These are phyloP conservation scores for Metarhizium robertsii DNA, from an alignment of 2,329 filamentous ascomycete species.

Conservation along the genomic window DNA sequence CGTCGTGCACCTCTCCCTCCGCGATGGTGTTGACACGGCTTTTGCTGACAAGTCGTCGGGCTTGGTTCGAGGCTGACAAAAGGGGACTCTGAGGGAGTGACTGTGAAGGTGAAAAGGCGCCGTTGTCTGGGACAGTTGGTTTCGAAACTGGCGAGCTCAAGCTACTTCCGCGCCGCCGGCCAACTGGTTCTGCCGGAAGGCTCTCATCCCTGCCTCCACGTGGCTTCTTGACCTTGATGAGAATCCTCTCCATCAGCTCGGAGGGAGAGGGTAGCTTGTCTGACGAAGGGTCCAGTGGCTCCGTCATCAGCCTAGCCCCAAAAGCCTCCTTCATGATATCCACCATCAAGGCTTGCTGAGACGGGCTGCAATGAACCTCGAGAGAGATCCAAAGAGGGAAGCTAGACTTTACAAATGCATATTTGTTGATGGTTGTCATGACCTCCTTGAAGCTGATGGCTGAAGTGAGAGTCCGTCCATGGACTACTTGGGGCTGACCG, in stretches of 20 bases:
- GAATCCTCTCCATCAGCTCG: constrained; percentile 70
- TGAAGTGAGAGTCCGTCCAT: constrained; percentile 82
- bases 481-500: constrained; percentile 80
- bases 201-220: constrained; percentile 31
- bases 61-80: constrained; percentile 40
- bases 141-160: constrained; percentile 58
- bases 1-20: constrained; percentile 45
- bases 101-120: constrained; percentile 36
- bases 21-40: constrained; percentile 48
- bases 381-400: constrained; percentile 92
- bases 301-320: constrained; percentile 66
- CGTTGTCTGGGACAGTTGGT: constrained; percentile 50
- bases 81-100: constrained; percentile 46
- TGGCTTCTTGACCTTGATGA: constrained; percentile 91
- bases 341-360: constrained; percentile 82
- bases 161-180: constrained; percentile 55
- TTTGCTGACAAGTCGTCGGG: constrained; percentile 38
- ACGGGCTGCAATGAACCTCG: constrained; percentile 81
- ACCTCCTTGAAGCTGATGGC: constrained; percentile 86
- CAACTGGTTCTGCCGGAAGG: constrained; percentile 21
- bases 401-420: constrained; percentile 78
- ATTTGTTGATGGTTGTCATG: constrained; percentile 87
- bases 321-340: constrained; percentile 81
- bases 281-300: constrained; percentile 61
- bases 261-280: constrained; percentile 74